Evolutionary conservation across 1,284 basidiomycete genomes (phyloP).

Genomic region (Leccinum fallax): DNA sequence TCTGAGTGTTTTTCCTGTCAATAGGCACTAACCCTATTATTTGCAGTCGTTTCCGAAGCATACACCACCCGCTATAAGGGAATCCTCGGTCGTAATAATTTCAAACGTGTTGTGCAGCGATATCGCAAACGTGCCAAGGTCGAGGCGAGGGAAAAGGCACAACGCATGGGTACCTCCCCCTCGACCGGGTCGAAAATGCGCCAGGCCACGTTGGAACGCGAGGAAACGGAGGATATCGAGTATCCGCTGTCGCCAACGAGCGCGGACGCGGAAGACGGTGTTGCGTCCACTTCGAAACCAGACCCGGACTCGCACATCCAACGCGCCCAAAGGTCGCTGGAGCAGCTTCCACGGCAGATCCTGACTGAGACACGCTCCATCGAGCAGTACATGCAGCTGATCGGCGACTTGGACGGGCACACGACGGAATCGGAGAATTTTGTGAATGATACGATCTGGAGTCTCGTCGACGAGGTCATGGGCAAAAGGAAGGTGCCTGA

Average conservation of each 20-base stretch:
- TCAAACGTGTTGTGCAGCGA: slow-evolving; percentile 50
- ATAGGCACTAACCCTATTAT: slow-evolving; percentile 7
- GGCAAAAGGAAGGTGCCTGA: slow-evolving; percentile 10
- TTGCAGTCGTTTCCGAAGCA: slow-evolving; percentile 63
- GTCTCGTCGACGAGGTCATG: slow-evolving; percentile 51
- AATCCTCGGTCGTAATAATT: slow-evolving; percentile 47
- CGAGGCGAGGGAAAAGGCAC: slow-evolving; percentile 13
- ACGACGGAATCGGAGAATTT: slow-evolving; percentile 18
- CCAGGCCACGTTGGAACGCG: neutral
- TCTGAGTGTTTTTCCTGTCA: neutral
- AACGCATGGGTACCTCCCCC: slow-evolving; percentile 1
- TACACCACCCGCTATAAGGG: slow-evolving; percentile 57
- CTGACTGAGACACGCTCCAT: slow-evolving; percentile 49
- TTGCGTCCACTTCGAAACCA: slow-evolving; percentile 6
- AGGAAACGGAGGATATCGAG: slow-evolving; percentile 1
- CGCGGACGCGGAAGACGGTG: neutral
- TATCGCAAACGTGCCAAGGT: slow-evolving; percentile 39
- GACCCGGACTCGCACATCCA: neutral
- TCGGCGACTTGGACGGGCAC: slow-evolving; percentile 29
- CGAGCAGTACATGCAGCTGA: slow-evolving; percentile 46
- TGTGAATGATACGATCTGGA: slow-evolving; percentile 43
- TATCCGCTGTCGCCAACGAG: neutral
- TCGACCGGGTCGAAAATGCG: slow-evolving; percentile 4
- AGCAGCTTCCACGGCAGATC: slow-evolving; percentile 52
- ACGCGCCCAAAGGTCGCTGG: slow-evolving; percentile 40